These are phyloP conservation scores for Prorocentrum cordatum DNA, from an alignment of 169 alveolate genomes.

Conservation along the genomic window DNA sequence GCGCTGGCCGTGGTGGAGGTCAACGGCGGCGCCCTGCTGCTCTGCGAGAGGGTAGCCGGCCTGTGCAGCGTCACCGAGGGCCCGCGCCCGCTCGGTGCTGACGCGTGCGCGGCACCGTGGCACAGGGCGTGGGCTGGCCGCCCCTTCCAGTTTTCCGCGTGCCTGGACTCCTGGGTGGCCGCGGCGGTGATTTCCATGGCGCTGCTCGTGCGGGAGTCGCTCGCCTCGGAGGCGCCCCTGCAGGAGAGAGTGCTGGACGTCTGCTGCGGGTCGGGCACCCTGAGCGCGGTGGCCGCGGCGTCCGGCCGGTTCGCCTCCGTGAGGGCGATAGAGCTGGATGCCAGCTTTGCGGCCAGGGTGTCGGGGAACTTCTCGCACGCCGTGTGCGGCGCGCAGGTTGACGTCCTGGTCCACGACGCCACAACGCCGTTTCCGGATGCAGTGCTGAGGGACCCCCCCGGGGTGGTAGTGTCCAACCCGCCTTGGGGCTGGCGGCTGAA, in stretches of 20 bases:
- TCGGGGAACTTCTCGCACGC: not conserved
- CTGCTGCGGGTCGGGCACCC: constrained; percentile 33
- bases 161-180: constrained; percentile 14
- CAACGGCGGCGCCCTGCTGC: not conserved
- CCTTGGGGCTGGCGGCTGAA: constrained; percentile 50
- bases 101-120: not conserved
- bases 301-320: not conserved
- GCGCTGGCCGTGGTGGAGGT: constrained; percentile 14
- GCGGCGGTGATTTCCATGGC: constrained; percentile 4
- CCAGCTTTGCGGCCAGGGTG: not conserved
- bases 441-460: not conserved
- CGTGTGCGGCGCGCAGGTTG: not conserved
- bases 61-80: not conserved
- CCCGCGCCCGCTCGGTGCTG: not conserved
- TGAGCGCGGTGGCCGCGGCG: constrained; percentile 10
- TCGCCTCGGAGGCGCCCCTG: not conserved
- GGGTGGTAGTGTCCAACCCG: constrained; percentile 3
- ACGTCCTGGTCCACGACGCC: not conserved
- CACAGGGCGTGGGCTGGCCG: not conserved
- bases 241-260: constrained; percentile 7
- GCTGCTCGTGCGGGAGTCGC: not conserved
- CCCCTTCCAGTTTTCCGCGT: constrained; percentile 24
- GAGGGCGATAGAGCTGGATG: constrained; percentile 3
- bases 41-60: not conserved
- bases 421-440: not conserved